Evolutionary conservation across 345 rosid species (phyloP).

Genomic region (Mercurialis annua): DNA sequence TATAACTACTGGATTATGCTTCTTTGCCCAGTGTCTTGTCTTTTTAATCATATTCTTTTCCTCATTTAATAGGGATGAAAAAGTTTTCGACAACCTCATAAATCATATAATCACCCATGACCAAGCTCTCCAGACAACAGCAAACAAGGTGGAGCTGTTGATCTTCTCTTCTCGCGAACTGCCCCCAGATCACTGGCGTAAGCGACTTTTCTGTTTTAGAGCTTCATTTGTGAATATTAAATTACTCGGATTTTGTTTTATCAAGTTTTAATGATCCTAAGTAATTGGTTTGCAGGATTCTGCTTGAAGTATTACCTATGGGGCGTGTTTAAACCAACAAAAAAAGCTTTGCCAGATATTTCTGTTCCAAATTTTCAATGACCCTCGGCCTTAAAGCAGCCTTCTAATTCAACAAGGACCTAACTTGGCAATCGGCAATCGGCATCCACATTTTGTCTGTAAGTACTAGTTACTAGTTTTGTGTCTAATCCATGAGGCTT

Average conservation of each 20-base stretch:
- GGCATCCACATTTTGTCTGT: too few relatives aligned
- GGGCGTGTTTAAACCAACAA: slow-evolving; percentile 15
- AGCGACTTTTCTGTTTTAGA: background rate
- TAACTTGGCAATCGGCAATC: too few relatives aligned
- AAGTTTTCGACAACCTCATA: slow-evolving; percentile 14
- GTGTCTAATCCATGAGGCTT: too few relatives aligned
- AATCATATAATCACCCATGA: slow-evolving; percentile 17
- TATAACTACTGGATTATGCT: background rate
- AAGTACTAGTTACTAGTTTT: too few relatives aligned
- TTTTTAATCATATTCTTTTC: background rate
- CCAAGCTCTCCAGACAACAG: slow-evolving; percentile 21
- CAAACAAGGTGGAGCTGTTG: slow-evolving; percentile 18
- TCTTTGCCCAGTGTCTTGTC: background rate
- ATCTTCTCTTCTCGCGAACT: slow-evolving; percentile 21
- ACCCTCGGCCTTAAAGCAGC: background rate
- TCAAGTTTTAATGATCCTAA: background rate
- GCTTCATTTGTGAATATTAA: background rate
- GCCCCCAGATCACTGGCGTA: slow-evolving; percentile 20
- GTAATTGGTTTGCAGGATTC: slow-evolving; percentile 12
- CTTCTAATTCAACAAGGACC: background rate
- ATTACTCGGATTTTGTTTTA: background rate
- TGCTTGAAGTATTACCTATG: slow-evolving; percentile 20
- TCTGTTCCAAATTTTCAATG: background rate
- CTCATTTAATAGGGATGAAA: slow-evolving; percentile 25
- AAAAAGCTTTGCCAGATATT: background rate